Conservation (phyloP, 1,284 basidiomycete species). For the Prillingera fragicola region DNA sequence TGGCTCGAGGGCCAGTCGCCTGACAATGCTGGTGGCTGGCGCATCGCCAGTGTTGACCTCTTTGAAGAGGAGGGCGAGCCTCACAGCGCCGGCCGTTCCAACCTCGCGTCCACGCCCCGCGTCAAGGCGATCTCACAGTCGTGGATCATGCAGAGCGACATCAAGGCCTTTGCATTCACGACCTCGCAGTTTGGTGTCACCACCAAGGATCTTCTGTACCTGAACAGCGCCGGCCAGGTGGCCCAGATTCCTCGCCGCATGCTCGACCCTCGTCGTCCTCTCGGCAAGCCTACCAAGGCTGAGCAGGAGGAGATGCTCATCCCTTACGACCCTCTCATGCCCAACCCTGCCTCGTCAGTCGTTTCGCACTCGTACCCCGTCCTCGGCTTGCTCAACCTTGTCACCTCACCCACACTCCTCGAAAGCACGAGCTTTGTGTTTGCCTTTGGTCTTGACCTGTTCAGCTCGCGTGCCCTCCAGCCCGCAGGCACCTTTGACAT, state of each 20-base stretch:
- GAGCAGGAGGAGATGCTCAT: constrained; percentile 83
- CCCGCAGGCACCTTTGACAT: constrained; percentile 91
- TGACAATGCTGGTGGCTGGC: constrained; percentile 57
- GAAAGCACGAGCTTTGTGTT: constrained; percentile 91
- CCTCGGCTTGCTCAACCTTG: constrained; percentile 59
- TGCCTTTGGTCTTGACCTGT: constrained; percentile 78
- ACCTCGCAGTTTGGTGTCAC: constrained; percentile 83
- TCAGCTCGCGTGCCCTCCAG: constrained; percentile 66
- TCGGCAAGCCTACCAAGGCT: constrained; percentile 65
- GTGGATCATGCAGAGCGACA: constrained; percentile 63
- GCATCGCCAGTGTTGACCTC: constrained; percentile 73
- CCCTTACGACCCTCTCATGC: constrained; percentile 74
- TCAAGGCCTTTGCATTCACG: constrained; percentile 68
- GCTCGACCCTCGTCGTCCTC: constrained; percentile 78
- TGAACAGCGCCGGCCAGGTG: constrained; percentile 69
- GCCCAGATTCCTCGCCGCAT: constrained; percentile 67
- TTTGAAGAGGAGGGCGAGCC: constrained; percentile 71
- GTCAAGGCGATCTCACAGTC: constrained; percentile 63
- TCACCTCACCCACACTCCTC: constrained; percentile 73
- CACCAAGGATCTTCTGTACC: constrained; percentile 76
- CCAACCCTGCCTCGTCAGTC: constrained; percentile 65
- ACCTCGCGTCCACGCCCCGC: constrained; percentile 56
- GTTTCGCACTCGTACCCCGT: constrained; percentile 60
- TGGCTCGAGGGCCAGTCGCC: constrained; percentile 46
- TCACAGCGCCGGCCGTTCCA: constrained; percentile 63